phyloP scores from a whole-genome alignment of 1,139 yeast genomes.

The Chernovozyma aurita region DNA sequence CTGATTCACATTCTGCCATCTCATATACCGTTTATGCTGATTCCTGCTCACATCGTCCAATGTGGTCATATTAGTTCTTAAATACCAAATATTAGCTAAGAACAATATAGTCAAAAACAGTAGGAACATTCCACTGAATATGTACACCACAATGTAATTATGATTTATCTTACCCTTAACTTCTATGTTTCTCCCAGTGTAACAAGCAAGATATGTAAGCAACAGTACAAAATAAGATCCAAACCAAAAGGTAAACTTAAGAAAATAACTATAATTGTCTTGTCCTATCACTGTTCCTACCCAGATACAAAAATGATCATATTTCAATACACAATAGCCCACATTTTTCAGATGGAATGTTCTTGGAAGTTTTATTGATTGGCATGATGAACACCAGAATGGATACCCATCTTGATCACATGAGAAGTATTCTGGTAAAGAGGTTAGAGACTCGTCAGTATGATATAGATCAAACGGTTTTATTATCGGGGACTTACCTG shows the following conservation, averaged over 20 bases:
- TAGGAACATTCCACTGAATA: conserved; percentile 38
- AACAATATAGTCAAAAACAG: conserved; percentile 37
- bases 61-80: conserved; percentile 43
- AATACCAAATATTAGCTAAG: conserved; percentile 32
- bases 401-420: conserved; percentile 64
- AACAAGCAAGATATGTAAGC: conserved; percentile 21
- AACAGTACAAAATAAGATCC: conserved; percentile 25
- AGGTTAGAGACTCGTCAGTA: conserved; percentile 9
- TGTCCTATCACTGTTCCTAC: conserved; percentile 57
- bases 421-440: conserved; percentile 46
- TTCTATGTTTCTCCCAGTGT: conserved; percentile 21
- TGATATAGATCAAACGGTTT: conserved; percentile 25
- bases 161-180: conserved; percentile 30
- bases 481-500: conserved; percentile 27
- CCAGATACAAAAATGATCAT: conserved; percentile 69
- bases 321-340: conserved; percentile 46
- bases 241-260: conserved; percentile 42
- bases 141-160: conserved; percentile 40
- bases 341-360: conserved; percentile 50
- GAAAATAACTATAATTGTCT: conserved; percentile 47
- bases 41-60: conserved; percentile 28
- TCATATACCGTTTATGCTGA: conserved; percentile 19
- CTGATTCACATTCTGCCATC: conserved; percentile 16
- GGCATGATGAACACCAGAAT: conserved; percentile 52
- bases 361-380: conserved; percentile 50